Percentiles rank a stretch among this genome's conserved stretches.
These are phyloP conservation scores for Globisporangium takayamanum DNA, from an alignment of 352 stramenopile genomes.

Conservation along the genomic window DNA sequence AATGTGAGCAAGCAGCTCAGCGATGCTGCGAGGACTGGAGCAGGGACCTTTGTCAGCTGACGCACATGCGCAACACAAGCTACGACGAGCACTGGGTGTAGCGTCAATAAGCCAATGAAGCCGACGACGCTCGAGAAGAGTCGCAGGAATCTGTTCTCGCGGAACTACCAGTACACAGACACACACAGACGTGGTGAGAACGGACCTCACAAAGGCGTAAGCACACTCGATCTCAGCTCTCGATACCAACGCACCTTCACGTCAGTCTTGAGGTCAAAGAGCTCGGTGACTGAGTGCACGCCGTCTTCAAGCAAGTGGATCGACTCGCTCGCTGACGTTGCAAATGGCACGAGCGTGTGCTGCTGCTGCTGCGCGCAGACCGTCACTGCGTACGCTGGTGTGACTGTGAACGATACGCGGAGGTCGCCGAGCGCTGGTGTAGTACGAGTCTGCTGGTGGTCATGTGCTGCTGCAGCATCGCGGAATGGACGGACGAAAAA, in stretches of 20 bases:
- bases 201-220: background rate
- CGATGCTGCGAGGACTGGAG: constrained; percentile 34
- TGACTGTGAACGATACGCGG: constrained; percentile 57
- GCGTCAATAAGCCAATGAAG: constrained; percentile 62
- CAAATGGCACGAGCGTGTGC: constrained; percentile 32
- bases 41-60: constrained; percentile 23
- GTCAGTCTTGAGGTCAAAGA: constrained; percentile 42
- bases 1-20: constrained; percentile 48
- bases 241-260: constrained; percentile 26
- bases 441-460: constrained; percentile 9
- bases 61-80: constrained; percentile 23
- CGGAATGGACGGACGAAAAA: constrained; percentile 25
- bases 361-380: constrained; percentile 47
- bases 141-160: constrained; percentile 58
- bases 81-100: constrained; percentile 27
- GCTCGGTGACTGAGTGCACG: constrained; percentile 30
- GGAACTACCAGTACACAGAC: constrained; percentile 21
- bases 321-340: constrained; percentile 29
- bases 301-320: constrained; percentile 63
- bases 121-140: constrained; percentile 54
- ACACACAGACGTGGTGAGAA: background rate
- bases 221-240: background rate
- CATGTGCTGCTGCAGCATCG: background rate
- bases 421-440: constrained; percentile 42
- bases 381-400: constrained; percentile 58